Base-by-base conservation (phyloP, 495 filamentous ascomycete genomes). In the Xylaria acuta region DNA sequence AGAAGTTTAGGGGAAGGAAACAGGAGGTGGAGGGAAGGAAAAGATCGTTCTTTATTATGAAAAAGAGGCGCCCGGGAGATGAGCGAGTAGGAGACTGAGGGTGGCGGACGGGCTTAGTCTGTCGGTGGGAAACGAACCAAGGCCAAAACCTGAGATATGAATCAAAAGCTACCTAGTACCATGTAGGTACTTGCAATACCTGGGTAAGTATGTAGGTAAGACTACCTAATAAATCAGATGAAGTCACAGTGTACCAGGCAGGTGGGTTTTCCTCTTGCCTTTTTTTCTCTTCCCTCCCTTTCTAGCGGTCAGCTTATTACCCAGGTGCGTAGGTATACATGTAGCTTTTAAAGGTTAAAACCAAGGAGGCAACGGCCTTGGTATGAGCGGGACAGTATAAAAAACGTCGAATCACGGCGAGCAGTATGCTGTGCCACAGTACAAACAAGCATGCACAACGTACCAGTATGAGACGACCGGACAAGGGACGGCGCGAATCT, bases 41-140 rank as follows among this genome's bases (percentile, higher is more conserved):
- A 64, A 22, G 18, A 67, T 51, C 41, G 27, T 64, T 36, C 14
- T 70, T 47, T 64, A 64, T 49, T 71, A 43, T 63, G 36, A 43
- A 54, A 22, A 64, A 49, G 40, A 71, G 41, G 25, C 45, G 47
- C 69, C 51, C 59, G 69, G 69, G 59, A 71, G 59, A 71, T 64
- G 41, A 32, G 68, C 67, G 14, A 41, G 36, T 38, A 40, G 30
- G 67, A 63, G 47, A 49, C 4, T 41, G 60, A 71, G 30, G 36
- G 69, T 71, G 70, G 70, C 70, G 51, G 70, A 60, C 63, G 38
- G 41, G 69, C 30, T 53, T 41, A 38, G 38, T 47, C 32, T 67
- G 69, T 72, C 47, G 53, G 70, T 72, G 70, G 60, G 70, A 72
- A 51, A 60, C 14, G 38, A 64, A 69, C 66, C 60, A 45, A 36